Percentiles rank a stretch among this genome's conserved stretches.
These are phyloP conservation scores for Hypsizygus marmoreus DNA, from an alignment of 768 basidiomycete genomes.

Conservation along the genomic window DNA sequence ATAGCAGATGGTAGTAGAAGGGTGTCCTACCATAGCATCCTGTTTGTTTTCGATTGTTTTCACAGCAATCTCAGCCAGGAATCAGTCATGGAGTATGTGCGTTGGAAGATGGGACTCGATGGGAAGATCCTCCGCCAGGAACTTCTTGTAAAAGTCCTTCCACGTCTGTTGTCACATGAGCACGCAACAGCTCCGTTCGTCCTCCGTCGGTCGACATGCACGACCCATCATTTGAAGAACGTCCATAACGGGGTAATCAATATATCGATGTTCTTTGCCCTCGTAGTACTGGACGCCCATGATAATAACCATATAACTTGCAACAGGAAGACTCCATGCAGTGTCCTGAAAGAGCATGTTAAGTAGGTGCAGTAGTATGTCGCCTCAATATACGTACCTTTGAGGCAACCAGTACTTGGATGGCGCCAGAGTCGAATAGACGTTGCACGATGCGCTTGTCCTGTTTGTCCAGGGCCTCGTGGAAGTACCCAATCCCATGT, in stretches of 20 bases:
- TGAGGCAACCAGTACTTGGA: conserved; percentile 92
- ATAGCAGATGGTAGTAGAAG: background rate
- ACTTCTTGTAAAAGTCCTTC: conserved; percentile 99
- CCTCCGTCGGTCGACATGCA: conserved; percentile 90
- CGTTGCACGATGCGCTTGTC: conserved; percentile 94
- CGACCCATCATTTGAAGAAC: conserved; percentile 99
- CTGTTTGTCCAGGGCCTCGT: conserved; percentile 89
- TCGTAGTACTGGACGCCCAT: conserved; percentile 99
- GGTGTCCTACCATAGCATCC: conserved; percentile 77
- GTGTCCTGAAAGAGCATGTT: too few relatives aligned
- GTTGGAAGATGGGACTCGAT: conserved; percentile 95
- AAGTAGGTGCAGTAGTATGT: too few relatives aligned
- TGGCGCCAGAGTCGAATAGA: conserved; percentile 90
- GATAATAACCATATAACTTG: conserved; percentile 97
- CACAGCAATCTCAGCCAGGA: conserved; percentile 96
- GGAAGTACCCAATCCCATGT: conserved; percentile 93
- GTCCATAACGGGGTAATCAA: conserved; percentile 98
- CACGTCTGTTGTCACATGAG: conserved; percentile 97
- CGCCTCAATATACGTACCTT: conserved; percentile 58
- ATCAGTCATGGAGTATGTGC: conserved; percentile 91
- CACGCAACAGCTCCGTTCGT: conserved; percentile 90
- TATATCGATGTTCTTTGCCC: conserved; percentile 96
- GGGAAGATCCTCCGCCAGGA: conserved; percentile 94
- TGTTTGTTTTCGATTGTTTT: conserved; percentile 99
- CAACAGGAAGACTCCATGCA: conserved; percentile 93